A percentile compares a stretch with the other conserved stretches of the same genome.
Conservation (phyloP, 805 yeast species). For the Zygoascus bituminiphila region DNA sequence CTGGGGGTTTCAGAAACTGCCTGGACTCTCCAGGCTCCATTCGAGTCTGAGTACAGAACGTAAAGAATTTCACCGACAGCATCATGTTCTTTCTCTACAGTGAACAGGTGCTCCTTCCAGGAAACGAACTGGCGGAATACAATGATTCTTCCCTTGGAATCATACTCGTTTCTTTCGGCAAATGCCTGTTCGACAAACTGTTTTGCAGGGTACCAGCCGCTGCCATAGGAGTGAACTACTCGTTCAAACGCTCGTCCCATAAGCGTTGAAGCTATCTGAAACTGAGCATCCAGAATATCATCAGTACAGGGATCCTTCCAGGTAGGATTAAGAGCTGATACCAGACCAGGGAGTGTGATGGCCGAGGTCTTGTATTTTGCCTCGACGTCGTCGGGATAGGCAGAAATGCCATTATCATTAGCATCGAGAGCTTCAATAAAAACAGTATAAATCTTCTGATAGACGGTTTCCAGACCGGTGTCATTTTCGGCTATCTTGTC, state of each 20-base stretch:
- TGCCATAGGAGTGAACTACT: constrained; percentile 61
- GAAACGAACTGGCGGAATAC: constrained; percentile 74
- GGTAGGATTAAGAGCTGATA: constrained; percentile 72
- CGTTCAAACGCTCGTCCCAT: constrained; percentile 78
- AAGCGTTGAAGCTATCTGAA: constrained; percentile 60
- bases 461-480: constrained; percentile 52
- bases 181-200: constrained; percentile 67
- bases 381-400: constrained; percentile 43
- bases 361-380: constrained; percentile 47
- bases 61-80: constrained; percentile 49
- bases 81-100: constrained; percentile 48
- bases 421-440: constrained; percentile 92
- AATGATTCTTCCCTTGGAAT: constrained; percentile 64
- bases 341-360: constrained; percentile 69
- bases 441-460: constrained; percentile 70
- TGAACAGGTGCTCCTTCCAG: constrained; percentile 90
- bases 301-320: constrained; percentile 71
- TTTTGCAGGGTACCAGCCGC: constrained; percentile 89
- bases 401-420: constrained; percentile 85
- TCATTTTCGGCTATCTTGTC: constrained; percentile 24
- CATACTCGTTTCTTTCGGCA: constrained; percentile 48
- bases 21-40: constrained; percentile 70
- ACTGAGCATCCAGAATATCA: constrained; percentile 52
- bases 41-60: constrained; percentile 73
- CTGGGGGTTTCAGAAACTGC: constrained; percentile 78